Evolutionary conservation across 371 early-diverging fungal species (phyloP).

Genomic region (Apophysomyces variabilis): DNA sequence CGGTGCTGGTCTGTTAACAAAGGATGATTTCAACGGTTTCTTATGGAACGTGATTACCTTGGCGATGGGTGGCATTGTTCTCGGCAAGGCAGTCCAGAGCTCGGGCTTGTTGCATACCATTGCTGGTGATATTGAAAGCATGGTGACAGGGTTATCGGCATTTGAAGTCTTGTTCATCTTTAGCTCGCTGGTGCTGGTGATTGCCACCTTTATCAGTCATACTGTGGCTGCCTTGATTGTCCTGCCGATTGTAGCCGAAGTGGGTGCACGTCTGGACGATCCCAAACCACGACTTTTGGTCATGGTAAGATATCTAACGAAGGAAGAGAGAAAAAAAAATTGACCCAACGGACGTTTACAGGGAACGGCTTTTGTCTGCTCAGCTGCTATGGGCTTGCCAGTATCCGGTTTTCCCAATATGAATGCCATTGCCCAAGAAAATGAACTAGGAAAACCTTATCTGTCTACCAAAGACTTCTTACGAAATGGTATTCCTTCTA

Average conservation of each 20-base stretch:
- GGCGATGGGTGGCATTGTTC: slow-evolving; percentile 88
- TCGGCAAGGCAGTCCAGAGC: slow-evolving; percentile 82
- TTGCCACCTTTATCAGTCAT: slow-evolving; percentile 94
- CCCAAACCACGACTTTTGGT: slow-evolving; percentile 92
- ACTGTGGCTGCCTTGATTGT: slow-evolving; percentile 92
- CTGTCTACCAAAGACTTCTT: slow-evolving; percentile 75
- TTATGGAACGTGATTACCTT: slow-evolving; percentile 82
- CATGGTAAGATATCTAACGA: slow-evolving; percentile 56
- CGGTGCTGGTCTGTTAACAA: slow-evolving; percentile 76
- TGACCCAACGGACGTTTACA: slow-evolving; percentile 3
- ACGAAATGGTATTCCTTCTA: slow-evolving; percentile 65
- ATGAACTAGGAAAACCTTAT: slow-evolving; percentile 73
- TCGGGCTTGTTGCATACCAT: slow-evolving; percentile 79
- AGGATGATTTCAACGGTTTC: slow-evolving; percentile 85
- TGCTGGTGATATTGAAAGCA: slow-evolving; percentile 65
- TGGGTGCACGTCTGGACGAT: slow-evolving; percentile 74
- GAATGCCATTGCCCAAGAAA: slow-evolving; percentile 80
- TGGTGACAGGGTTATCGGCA: slow-evolving; percentile 68
- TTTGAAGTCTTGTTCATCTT: slow-evolving; percentile 75
- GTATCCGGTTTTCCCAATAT: slow-evolving; percentile 87
- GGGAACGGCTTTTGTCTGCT: slow-evolving; percentile 78
- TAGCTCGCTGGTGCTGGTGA: slow-evolving; percentile 70
- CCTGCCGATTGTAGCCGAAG: slow-evolving; percentile 79
- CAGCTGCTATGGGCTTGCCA: slow-evolving; percentile 85
- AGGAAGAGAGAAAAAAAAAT: neutral